Percentiles rank a stretch among this genome's conserved stretches.
Conservation (phyloP, 805 yeast genomes). For the Cyberlindnera euphorbiiphila region DNA sequence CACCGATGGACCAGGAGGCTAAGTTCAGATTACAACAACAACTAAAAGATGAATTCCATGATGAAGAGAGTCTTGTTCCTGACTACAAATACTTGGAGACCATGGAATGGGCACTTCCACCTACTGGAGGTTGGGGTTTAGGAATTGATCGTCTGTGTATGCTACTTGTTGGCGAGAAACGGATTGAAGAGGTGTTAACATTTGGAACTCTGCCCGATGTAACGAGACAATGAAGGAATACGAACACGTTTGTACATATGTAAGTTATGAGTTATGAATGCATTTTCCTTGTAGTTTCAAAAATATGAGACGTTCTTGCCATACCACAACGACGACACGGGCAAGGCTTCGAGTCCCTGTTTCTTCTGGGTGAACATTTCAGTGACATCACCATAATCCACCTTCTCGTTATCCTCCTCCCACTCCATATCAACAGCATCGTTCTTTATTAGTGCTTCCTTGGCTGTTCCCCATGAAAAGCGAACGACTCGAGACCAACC, state of each 20-base stretch:
- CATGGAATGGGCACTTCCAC: slow-evolving; percentile 94
- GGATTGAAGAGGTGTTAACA: slow-evolving; percentile 73
- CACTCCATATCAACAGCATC: slow-evolving; percentile 57
- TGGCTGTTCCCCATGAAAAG: slow-evolving; percentile 93
- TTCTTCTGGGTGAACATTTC: slow-evolving; percentile 13
- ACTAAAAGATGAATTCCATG: slow-evolving; percentile 44
- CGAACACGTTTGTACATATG: background rate
- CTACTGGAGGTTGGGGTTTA: slow-evolving; percentile 97
- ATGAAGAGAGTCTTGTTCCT: slow-evolving; percentile 61
- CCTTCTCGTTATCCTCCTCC: slow-evolving; percentile 40
- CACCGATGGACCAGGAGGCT: slow-evolving; percentile 63
- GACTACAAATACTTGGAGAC: slow-evolving; percentile 68
- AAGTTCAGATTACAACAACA: slow-evolving; percentile 62
- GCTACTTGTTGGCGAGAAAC: slow-evolving; percentile 58
- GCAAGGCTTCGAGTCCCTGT: slow-evolving; percentile 15
- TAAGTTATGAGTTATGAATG: no score
- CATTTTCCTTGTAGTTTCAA: no score
- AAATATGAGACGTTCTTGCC: slow-evolving; percentile 26
- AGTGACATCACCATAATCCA: slow-evolving; percentile 25
- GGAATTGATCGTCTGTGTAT: slow-evolving; percentile 88
- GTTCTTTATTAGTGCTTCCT: slow-evolving; percentile 57
- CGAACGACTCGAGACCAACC: slow-evolving; percentile 83
- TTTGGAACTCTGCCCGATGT: slow-evolving; percentile 78
- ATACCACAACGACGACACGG: slow-evolving; percentile 28
- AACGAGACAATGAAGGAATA: slow-evolving; percentile 43